Base-by-base conservation (phyloP, 306 rosid species). In the Medicago lupulina region DNA sequence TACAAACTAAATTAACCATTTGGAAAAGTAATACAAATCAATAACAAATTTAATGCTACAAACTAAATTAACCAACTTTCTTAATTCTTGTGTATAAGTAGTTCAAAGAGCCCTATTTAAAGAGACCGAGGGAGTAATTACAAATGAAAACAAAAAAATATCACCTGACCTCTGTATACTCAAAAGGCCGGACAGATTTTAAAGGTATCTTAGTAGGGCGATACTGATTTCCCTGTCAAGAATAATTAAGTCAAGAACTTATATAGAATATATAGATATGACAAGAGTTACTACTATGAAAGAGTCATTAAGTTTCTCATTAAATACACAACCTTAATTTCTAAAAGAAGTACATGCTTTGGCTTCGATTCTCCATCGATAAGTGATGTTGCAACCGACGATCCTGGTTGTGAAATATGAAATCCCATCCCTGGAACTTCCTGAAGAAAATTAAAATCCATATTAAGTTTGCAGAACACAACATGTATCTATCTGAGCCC, bases 341-440 rank as follows among this genome's bases (percentile, higher is more conserved):
- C 99, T 71, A 95, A 69, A 55, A 95, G 93, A 86, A 95, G 97
- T 7, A 90, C 97, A 70, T 92, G 99, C 75, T 95, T 95, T 8
- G 99, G 99, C 86, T 92, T 95, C 50, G 99, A 95, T 84, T 95
- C 99, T 74, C 99, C 99, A 76, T 92, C 99, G 76, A 95, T 95
- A 59, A 95, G 92, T 66, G 99, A 95, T 83, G 97, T 95, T 67
- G 99, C 99, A 67, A 95, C 99, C 21, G 99, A 95, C 38, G 99
- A 95, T 67, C 99, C 99, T 75, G 99, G 99, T 77, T 95, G 99
- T 23, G 99, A 84, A 81, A 95, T 91, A 90, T 95, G 99, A 85
- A 95, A 95, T 60, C 99, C 97, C 99, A 92, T 92, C 80, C 97
- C 99, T 8, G 97, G 89, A 86, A 95, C 97, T 87, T 95, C 99